A percentile compares a stretch with the other conserved stretches of the same genome.
These are phyloP conservation scores for Neofusicoccum parvum DNA, from an alignment of 2,329 filamentous ascomycete species.

Conservation along the genomic window DNA sequence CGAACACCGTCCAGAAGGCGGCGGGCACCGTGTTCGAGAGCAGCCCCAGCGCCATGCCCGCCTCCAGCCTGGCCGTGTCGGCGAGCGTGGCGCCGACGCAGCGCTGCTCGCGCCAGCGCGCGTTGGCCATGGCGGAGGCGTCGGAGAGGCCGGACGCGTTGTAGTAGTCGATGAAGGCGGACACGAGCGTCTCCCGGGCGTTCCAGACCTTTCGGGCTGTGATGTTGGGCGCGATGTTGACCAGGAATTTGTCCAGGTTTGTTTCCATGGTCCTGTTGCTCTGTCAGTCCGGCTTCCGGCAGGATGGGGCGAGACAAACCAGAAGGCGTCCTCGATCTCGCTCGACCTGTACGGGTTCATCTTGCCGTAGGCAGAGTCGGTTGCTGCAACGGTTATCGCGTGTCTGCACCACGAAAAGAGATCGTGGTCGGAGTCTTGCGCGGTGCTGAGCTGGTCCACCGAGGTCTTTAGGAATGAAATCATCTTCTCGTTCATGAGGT, in stretches of 20 bases:
- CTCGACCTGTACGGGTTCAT: constrained; percentile 45
- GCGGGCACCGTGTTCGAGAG: constrained; percentile 46
- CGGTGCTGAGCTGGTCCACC: constrained; percentile 21
- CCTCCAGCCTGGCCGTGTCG: constrained; percentile 47
- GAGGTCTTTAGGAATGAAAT: constrained; percentile 34
- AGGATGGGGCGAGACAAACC: constrained; percentile 27
- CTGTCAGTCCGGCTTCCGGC: neutral
- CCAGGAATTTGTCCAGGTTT: constrained; percentile 31
- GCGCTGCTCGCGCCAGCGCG: constrained; percentile 39
- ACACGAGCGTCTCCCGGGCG: constrained; percentile 38
- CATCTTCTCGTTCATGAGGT: constrained; percentile 41
- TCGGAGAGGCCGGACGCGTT: constrained; percentile 40
- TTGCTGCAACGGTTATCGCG: constrained; percentile 41
- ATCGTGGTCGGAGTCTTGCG: constrained; percentile 23
- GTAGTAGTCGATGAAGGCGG: constrained; percentile 46
- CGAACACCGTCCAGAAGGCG: constrained; percentile 46
- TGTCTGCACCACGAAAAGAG: constrained; percentile 29
- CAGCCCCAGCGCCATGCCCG: constrained; percentile 44
- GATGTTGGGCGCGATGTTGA: constrained; percentile 30
- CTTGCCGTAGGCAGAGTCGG: constrained; percentile 45
- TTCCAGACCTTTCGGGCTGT: constrained; percentile 36
- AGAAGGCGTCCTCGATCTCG: constrained; percentile 39
- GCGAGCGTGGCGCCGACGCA: constrained; percentile 34
- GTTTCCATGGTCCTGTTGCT: constrained; percentile 30
- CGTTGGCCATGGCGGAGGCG: constrained; percentile 40